A percentile compares a stretch with the other conserved stretches of the same genome.
These are phyloP conservation scores for Chaetomiaceae sp. DNA, from an alignment of 2,329 filamentous ascomycete genomes.

Conservation along the genomic window DNA sequence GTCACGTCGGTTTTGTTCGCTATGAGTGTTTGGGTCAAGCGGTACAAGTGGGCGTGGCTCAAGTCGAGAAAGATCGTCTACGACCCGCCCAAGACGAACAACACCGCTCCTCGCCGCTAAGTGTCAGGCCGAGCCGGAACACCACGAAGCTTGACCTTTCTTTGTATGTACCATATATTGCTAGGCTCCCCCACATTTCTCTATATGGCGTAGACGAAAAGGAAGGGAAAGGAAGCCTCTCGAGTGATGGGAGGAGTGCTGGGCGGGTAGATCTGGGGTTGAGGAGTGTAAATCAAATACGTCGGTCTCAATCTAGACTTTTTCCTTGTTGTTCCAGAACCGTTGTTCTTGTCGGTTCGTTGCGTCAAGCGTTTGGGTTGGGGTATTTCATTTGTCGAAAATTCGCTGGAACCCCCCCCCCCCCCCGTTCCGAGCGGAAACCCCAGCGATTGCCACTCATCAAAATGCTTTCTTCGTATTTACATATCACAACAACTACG, in stretches of 20 bases:
- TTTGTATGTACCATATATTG: conserved; percentile 34
- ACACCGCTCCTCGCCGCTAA: conserved; percentile 43
- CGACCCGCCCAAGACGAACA: conserved; percentile 63
- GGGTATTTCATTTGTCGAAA: too few species aligned
- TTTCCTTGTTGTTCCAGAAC: conserved; percentile 20
- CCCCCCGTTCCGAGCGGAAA: too few species aligned
- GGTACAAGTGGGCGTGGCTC: conserved; percentile 97
- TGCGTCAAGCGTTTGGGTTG: too few species aligned
- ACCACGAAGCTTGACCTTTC: conserved; percentile 34
- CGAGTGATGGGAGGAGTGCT: conserved; percentile 24
- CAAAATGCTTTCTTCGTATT: too few species aligned
- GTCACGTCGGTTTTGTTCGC: conserved; percentile 75
- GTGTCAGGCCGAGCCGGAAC: conserved; percentile 15
- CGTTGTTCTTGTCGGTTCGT: neutral
- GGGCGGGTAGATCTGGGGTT: conserved; percentile 23
- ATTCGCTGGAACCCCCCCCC: too few species aligned
- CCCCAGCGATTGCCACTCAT: too few species aligned
- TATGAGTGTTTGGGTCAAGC: conserved; percentile 94
- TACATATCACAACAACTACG: too few species aligned
- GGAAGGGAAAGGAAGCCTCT: conserved; percentile 27
- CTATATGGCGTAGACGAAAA: conserved; percentile 27
- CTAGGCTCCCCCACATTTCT: conserved; percentile 30
- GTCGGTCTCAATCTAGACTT: conserved; percentile 38
- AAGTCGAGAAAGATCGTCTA: conserved; percentile 95
- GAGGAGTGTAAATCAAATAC: conserved; percentile 51